These are phyloP conservation scores for Simplicillium sp. DNA, from an alignment of 2,329 filamentous ascomycete species.

Conservation along the genomic window DNA sequence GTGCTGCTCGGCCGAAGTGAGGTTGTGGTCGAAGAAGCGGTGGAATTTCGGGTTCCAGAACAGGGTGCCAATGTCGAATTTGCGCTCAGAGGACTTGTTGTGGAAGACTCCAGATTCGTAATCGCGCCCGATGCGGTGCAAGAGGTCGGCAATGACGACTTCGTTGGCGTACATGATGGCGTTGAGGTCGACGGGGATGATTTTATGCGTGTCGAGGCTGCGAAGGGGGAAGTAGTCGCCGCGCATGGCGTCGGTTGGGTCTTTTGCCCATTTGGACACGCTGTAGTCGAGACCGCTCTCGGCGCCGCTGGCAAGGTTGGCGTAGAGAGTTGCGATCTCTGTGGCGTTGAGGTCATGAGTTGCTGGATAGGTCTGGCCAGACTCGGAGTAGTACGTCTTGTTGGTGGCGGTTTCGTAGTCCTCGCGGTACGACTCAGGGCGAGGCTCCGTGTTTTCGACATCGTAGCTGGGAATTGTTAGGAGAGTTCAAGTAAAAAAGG, in stretches of 20 bases:
- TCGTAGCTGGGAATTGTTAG: constrained; percentile 31
- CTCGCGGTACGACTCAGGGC: constrained; percentile 58
- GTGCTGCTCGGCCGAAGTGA: constrained; percentile 47
- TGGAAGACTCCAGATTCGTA: constrained; percentile 40
- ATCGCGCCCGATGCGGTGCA: constrained; percentile 38
- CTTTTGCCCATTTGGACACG: constrained; percentile 43
- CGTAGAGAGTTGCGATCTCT: constrained; percentile 44
- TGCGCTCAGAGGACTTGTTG: constrained; percentile 39
- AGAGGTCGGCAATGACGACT: constrained; percentile 45
- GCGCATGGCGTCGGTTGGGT: constrained; percentile 45
- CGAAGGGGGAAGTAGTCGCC: constrained; percentile 58
- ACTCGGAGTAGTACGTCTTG: constrained; percentile 47
- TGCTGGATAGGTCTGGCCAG: constrained; percentile 49
- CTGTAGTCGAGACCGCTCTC: constrained; percentile 59
- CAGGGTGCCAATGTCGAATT: constrained; percentile 51
- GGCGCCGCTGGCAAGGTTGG: constrained; percentile 54
- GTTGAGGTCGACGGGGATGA: constrained; percentile 58
- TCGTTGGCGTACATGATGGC: constrained; percentile 60
- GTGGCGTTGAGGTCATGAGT: constrained; percentile 38
- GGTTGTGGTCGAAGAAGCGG: constrained; percentile 62
- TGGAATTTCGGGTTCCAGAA: constrained; percentile 56
- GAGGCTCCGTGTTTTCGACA: constrained; percentile 54
- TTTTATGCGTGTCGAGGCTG: constrained; percentile 48
- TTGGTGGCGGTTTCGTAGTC: constrained; percentile 60
- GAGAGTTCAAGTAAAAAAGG: background rate